Percentiles rank a stretch among this genome's conserved stretches.
Evolutionary conservation across 176 grass and related monocot genomes (phyloP).

Genomic region (Bromus sterilis): DNA sequence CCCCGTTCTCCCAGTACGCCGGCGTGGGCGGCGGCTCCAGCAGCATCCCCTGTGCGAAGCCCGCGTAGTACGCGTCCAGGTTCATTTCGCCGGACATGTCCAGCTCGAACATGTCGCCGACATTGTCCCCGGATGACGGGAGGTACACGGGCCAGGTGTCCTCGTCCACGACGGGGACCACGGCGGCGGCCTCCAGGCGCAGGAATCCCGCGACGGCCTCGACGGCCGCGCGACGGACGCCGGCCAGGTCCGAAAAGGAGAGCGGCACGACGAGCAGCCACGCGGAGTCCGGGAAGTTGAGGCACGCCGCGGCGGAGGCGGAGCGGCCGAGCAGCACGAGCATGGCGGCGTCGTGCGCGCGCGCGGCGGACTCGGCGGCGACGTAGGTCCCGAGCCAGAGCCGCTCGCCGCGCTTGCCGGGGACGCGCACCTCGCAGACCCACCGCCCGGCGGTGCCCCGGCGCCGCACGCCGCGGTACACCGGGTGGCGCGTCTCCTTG

Average conservation of each 20-base stretch:
- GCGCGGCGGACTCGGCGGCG: conserved; percentile 52
- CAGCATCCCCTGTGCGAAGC: conserved; percentile 40
- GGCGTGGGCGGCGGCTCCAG: conserved; percentile 33
- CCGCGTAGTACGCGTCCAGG: conserved; percentile 26
- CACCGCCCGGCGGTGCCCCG: conserved; percentile 38
- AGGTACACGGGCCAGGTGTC: not conserved
- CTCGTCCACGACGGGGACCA: not conserved
- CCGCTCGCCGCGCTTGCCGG: conserved; percentile 37
- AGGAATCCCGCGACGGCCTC: conserved; percentile 30
- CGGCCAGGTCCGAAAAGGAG: conserved; percentile 12
- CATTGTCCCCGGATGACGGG: not conserved
- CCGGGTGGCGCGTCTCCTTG: conserved; percentile 75
- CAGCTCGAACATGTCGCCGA: not conserved
- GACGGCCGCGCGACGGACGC: conserved; percentile 25
- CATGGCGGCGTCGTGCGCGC: conserved; percentile 59
- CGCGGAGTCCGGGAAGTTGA: conserved; percentile 62
- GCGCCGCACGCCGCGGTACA: conserved; percentile 68
- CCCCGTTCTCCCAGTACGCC: conserved; percentile 2
- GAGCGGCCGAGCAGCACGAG: conserved; percentile 27
- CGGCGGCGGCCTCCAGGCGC: not conserved
- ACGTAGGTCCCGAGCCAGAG: conserved; percentile 77
- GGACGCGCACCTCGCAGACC: conserved; percentile 84
- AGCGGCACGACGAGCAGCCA: conserved; percentile 26
- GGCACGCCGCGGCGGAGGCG: not conserved
- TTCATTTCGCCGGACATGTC: conserved; percentile 24